Conservation (phyloP, 192 early-diverging fungal species). For the Coemansia sp. region DNA sequence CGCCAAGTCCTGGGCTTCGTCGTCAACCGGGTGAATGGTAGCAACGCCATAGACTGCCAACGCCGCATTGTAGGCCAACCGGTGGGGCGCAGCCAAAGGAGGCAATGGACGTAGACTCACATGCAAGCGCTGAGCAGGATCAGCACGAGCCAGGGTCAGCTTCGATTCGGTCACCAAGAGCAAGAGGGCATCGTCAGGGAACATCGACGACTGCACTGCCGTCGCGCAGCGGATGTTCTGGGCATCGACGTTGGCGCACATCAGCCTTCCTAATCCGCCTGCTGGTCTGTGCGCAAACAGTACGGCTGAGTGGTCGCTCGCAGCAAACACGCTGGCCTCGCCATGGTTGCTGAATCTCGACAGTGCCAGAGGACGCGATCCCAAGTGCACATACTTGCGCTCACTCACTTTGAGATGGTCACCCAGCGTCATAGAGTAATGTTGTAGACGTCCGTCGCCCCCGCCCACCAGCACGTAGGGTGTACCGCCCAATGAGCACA, state of each 20-base stretch:
- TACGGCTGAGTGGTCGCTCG: constrained; percentile 82
- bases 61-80: constrained; percentile 64
- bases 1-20: constrained; percentile 2
- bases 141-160: constrained; percentile 72
- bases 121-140: constrained; percentile 85
- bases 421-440: background rate
- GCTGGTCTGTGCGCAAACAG: constrained; percentile 39
- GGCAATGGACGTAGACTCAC: constrained; percentile 64
- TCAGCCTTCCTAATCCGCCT: constrained; percentile 58
- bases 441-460: constrained; percentile 69
- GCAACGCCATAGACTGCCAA: constrained; percentile 64
- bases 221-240: constrained; percentile 65
- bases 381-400: constrained; percentile 70
- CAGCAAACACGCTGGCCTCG: constrained; percentile 67
- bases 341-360: constrained; percentile 47
- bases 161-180: constrained; percentile 59
- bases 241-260: constrained; percentile 81
- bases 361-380: constrained; percentile 72
- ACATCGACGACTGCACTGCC: constrained; percentile 57
- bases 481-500: constrained; percentile 61
- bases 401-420: constrained; percentile 9
- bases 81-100: constrained; percentile 60
- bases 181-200: constrained; percentile 51
- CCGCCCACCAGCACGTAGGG: constrained; percentile 75
- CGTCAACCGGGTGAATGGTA: constrained; percentile 45